Evolutionary conservation across 2,329 filamentous ascomycete species (phyloP), one percentile per base, ranked within the genome.

Genomic region (Cordyceps cateniannulata): DNA sequence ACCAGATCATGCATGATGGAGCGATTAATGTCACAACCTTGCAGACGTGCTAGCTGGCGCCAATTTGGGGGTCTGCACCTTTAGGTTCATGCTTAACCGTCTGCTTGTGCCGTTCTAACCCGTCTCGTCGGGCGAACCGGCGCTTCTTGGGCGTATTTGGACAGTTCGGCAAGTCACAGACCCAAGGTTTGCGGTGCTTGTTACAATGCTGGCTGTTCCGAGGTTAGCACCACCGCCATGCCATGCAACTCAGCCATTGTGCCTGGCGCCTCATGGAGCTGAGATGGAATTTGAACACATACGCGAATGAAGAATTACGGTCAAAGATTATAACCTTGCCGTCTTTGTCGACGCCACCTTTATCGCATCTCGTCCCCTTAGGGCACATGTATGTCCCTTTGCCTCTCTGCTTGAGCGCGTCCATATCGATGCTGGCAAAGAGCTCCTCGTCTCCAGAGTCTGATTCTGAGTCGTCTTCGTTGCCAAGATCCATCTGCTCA

Each of bases 111-210:
- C 75, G 71, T 58, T 76, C 72, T n/a, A 77, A 65, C 20, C 75
- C 75, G 62, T 77, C 75, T 61, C 74, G 71, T 55, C 75, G 73
- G 12, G 75, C 75, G 61, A 77, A 77, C 20, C 70, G 71, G 58
- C 75, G 73, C 62, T 76, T 77, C 60, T 76, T 75, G 12, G 71
- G 71, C 9, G 72, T 72, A 45, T 77, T 77, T 14, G 75, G 75
- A 44, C 75, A 77, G 9, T 75, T 72, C 47, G 70, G 69, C 24
- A 73, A 59, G 45, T 72, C 69, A 65, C 75, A 77, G 24, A 71
- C 71, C 72, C 73, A 77, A 18, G 75, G 75, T 62, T 76, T 77
- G 27, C 72, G 69, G 62, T 77, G 75, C 51, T 77, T 77, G 66
- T 77, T 76, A 61, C 74, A 73, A 63, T 77, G 75, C 66, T 77